phyloP scores from a whole-genome alignment of 176 grass and related monocot genomes.

The Bolboschoenus planiculmis region DNA sequence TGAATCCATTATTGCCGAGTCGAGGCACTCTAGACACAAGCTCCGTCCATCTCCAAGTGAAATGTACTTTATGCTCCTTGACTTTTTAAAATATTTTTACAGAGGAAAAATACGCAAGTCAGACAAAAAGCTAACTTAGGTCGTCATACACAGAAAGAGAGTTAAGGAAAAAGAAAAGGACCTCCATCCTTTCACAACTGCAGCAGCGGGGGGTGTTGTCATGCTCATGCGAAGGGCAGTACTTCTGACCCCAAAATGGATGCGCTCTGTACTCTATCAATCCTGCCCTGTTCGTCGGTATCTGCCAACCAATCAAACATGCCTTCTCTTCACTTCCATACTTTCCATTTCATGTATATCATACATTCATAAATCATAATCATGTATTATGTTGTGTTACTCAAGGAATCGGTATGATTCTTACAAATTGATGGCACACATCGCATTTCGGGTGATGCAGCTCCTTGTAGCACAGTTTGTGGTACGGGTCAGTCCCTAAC shows the following conservation, averaged over 20 bases:
- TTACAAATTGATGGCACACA: slow-evolving; percentile 97
- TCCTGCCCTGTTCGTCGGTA: slow-evolving; percentile 59
- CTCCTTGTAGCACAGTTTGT: slow-evolving; percentile 92
- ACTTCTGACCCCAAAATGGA: slow-evolving; percentile 93
- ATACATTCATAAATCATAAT: neutral
- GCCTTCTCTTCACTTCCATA: neutral
- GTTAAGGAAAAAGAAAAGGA: slow-evolving; percentile 12
- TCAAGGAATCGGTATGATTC: slow-evolving; percentile 7
- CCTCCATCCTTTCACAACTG: slow-evolving; percentile 94
- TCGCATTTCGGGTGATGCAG: slow-evolving; percentile 92
- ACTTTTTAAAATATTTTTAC: slow-evolving; percentile 32
- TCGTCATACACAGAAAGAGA: neutral
- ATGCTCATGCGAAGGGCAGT: slow-evolving; percentile 69
- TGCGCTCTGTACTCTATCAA: slow-evolving; percentile 80
- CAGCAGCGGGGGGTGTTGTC: slow-evolving; percentile 68
- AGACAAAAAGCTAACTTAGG: neutral
- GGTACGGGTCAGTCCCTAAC: slow-evolving; percentile 58
- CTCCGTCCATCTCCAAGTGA: slow-evolving; percentile 71
- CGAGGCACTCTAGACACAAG: slow-evolving; percentile 80
- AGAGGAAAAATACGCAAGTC: slow-evolving; percentile 12
- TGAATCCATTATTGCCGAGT: slow-evolving; percentile 85
- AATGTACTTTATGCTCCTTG: slow-evolving; percentile 67
- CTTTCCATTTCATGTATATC: neutral
- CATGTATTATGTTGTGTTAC: neutral
- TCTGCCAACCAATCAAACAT: slow-evolving; percentile 37